These are phyloP conservation scores for Sugiyamaella neomexicana DNA, from an alignment of 1,139 yeast species.

Conservation along the genomic window DNA sequence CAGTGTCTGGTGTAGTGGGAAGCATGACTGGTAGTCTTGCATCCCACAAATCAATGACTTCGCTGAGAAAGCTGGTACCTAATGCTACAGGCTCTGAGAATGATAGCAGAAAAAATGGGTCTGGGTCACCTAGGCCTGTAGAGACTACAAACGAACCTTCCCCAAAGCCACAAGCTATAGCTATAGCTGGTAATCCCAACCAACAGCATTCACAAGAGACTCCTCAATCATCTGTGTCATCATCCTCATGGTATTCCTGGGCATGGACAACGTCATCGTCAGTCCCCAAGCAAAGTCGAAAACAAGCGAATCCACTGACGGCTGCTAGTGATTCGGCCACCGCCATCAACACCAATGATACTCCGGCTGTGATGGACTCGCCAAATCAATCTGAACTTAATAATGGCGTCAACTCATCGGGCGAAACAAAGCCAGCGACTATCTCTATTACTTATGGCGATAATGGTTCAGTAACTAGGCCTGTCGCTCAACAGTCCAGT, in stretches of 20 bases:
- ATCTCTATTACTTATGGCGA: neutral
- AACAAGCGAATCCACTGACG: neutral
- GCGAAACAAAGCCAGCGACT: neutral
- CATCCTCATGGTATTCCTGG: constrained; percentile 18
- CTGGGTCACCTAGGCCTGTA: neutral
- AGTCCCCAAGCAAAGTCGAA: neutral
- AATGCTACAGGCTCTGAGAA: neutral
- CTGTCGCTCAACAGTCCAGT: neutral
- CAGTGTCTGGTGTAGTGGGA: neutral
- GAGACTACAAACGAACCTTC: neutral
- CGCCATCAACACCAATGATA: neutral
- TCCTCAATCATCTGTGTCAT: neutral
- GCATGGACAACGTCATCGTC: constrained; percentile 14
- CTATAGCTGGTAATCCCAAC: neutral
- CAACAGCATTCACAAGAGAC: neutral
- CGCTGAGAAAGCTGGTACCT: neutral
- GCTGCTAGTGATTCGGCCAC: too few species aligned
- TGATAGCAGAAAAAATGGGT: neutral
- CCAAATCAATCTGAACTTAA: neutral
- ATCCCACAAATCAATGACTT: neutral
- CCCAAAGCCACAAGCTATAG: neutral
- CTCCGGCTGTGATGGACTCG: neutral
- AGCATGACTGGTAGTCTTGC: neutral
- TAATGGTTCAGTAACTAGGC: neutral
- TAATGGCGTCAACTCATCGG: neutral